phyloP scores from a whole-genome alignment of 257 asterid species.

The Verbascum thapsus region DNA sequence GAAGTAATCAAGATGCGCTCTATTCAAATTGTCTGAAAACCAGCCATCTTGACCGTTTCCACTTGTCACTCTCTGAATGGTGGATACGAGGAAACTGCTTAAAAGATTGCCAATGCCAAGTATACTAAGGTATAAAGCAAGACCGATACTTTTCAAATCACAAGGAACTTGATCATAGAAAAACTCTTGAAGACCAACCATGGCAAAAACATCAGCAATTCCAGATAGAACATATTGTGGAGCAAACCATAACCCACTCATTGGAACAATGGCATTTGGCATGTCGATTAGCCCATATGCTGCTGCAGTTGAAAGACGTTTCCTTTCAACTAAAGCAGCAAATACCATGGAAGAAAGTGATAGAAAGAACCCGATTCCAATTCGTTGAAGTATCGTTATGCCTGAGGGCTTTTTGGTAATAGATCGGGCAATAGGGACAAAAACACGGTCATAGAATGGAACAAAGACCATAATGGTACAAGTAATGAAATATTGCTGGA shows the following conservation, averaged over 20 bases:
- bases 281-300: conserved; percentile 38
- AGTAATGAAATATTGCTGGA: conserved; percentile 34
- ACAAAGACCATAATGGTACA: conserved; percentile 30
- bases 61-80: conserved; percentile 38
- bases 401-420: conserved; percentile 46
- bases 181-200: conserved; percentile 60
- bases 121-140: conserved; percentile 48
- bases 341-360: conserved; percentile 33
- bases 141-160: conserved; percentile 53
- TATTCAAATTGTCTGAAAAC: conserved; percentile 53
- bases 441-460: conserved; percentile 46
- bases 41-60: conserved; percentile 39
- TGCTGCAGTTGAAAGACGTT: conserved; percentile 40
- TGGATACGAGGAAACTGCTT: conserved; percentile 47
- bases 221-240: conserved; percentile 56
- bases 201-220: conserved; percentile 43
- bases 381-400: conserved; percentile 49
- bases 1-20: conserved; percentile 62
- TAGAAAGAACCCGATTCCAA: conserved; percentile 37
- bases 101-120: conserved; percentile 51
- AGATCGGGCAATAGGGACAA: conserved; percentile 42
- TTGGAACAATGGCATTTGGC: conserved; percentile 46
- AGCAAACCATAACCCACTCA: conserved; percentile 59
- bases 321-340: conserved; percentile 46
- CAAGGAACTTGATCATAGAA: conserved; percentile 59